Base-by-base conservation (phyloP, 345 rosid species). In the Citrus sp. region DNA sequence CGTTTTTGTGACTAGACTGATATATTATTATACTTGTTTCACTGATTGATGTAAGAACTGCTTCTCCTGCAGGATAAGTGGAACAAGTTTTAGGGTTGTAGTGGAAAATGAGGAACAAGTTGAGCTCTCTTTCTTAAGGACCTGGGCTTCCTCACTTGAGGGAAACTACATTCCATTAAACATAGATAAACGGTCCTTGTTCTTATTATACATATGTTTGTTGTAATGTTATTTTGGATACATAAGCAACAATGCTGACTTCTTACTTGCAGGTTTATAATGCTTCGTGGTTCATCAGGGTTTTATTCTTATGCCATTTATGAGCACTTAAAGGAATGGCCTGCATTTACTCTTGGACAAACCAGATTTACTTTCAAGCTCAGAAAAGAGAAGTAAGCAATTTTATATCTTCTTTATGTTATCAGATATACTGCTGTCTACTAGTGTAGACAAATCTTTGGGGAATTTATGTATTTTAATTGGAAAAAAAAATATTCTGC, bases 331-430 rank as follows among this genome's bases (percentile, higher is more conserved):
- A 55, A 77, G 77, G 97, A 91, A 71, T 96, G 98, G 99, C 99
- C 99, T 80, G 93, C 88, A 13, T 96, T 94, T 85, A 88, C 88
- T 78, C 87, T 96, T 64, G 97, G 91, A 7, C 92, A 92, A 87
- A 91, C 98, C 67, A 89, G 97, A 85, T 83, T 96, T 37, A 90
- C 96, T 13, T 94, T 96, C 88, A 90, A 96, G 88, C 98, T 96
- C 84, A 88, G 97, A 84, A 96, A 96, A 85, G 98, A 96, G 91
- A 92, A 87, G 99, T 94, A 91, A 70, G 46, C 16, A 67, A 77
- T 64, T 81, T 77, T 60, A 61, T 37, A 46, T 77, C 73, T 74
- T 34, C 7, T 34, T 74, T 46, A 32, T 62, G 37, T 42, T 63
- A 21, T 28, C 32, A 61, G 62, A 62, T 49, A 58, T 56, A 25